Evolutionary conservation across 192 early-diverging fungal species (phyloP).

Genomic region (Geranomyces michiganensis): DNA sequence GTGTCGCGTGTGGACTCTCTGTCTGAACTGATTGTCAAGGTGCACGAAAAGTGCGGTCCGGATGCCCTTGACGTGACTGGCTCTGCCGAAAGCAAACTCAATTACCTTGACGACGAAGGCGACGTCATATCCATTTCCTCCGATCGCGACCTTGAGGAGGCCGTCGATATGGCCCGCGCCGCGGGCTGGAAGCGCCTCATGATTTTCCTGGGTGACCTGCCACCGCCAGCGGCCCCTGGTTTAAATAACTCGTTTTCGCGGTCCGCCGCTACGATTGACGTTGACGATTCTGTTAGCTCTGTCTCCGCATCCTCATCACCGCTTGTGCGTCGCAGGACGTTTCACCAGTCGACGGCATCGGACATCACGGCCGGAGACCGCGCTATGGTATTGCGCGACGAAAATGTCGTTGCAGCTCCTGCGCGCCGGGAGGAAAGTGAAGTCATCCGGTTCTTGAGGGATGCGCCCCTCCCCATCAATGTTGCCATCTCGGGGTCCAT

Average conservation of each 20-base stretch:
- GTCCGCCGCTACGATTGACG: neutral
- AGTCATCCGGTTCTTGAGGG: constrained; percentile 42
- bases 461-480: constrained; percentile 58
- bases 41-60: constrained; percentile 28
- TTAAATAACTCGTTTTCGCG: neutral
- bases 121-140: constrained; percentile 84
- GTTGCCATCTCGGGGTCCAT: constrained; percentile 54
- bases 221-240: neutral
- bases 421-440: constrained; percentile 4
- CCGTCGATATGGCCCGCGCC: constrained; percentile 77
- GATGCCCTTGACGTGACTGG: neutral
- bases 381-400: neutral
- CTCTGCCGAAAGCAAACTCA: constrained; percentile 17
- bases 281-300: constrained; percentile 17
- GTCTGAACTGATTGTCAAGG: constrained; percentile 23
- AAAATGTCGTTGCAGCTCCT: neutral
- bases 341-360: neutral
- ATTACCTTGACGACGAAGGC: constrained; percentile 92
- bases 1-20: constrained; percentile 29
- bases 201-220: constrained; percentile 50
- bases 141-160: constrained; percentile 84
- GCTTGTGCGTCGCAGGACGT: neutral
- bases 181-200: constrained; percentile 76
- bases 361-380: neutral
- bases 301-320: constrained; percentile 5